Evolutionary conservation across 176 grass and related monocot species (phyloP), one percentile per base, ranked within the genome.

Genomic region (Eremochloa ophiuroides): DNA sequence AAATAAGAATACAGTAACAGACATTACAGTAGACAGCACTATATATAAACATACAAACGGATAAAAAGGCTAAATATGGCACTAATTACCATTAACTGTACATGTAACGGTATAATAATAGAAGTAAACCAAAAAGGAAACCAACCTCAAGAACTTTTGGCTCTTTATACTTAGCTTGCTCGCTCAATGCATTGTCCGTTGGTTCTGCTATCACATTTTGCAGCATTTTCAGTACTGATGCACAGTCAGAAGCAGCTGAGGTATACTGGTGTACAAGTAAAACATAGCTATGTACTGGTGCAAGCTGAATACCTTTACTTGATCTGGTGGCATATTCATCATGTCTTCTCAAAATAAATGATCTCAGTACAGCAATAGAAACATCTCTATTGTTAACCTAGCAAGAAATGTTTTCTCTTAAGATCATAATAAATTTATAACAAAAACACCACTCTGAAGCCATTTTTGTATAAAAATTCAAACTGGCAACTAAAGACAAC

Each of bases 371-470:
- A 73, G 89, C 74, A 72, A 91, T 58, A 1, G 89, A 91, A 66
- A 87, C 60, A 48, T 87, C 89, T 66, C 84, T 83, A 76, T 91
- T 91, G 62, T 91, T 79, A 84, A 91, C 80, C 89, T 91, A 77
- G 27, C 23, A 30, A 78, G 23, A 33, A 59, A 66, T 41, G 26
- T 2, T 50, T 3, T 31, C 26, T 79, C 23, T 23, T 66, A 83
- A 71, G 43, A 18, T 40, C 3, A 58, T 17, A 66, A 67, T 26
- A 47, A n/a, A 50, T 16, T n/a, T 59, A 68, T 35, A 74, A 16
- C 15, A 34, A 16, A 40, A 75, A 39, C n/a, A 4, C 29, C 41
- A 40, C 33, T 30, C 23, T 40, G 18, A 62, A 51, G 25, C 5
- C 14, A 26, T 14, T 28, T 79, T 41, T 38, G 9, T 12, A 41